Evolutionary conservation across 2,329 filamentous ascomycete genomes (phyloP), one percentile per base, ranked within the genome.

Genomic region (Apiospora hydei): DNA sequence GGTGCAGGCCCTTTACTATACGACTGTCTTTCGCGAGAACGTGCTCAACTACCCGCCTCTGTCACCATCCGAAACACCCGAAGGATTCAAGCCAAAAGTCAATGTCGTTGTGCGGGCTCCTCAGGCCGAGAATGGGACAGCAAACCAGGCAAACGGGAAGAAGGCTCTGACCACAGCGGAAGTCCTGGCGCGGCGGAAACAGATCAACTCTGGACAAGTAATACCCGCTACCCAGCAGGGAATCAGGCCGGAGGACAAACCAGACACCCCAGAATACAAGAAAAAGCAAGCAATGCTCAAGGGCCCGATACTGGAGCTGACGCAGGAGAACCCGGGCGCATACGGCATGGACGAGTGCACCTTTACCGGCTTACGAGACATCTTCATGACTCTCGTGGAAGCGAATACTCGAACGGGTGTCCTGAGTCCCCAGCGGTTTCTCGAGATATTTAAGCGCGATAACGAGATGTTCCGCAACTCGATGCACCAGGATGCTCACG

Each of bases 401-500:
- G 95, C 94, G 81, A 87, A 90, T 73, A 93, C 93, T 53, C 91
- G 95, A 71, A 96, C 94, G 8, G 96, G 96, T 21, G 94, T 99
- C 14, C 88, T 98, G 57, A 97, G 95, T 78, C 96, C 96, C 1
- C 92, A 96, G 78, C 92, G 95, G 74, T 98, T 99, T 75, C 87
- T 99, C 47, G 96, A 99, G 80, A 95, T 98, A 38, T 91, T 99
- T 79, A 94, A 95, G 79, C 90, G 93, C 74, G 94, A 98, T 77
- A 97, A 99, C 80, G 96, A 99, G 82, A 95, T 98, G 92, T 99
- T 99, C 79, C 91, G 95, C 72, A 96, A 95, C 51, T 94, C 95
- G 4, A 98, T 98, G 94, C 96, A 99, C 82, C 96, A 99, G 81
- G 96, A 99, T 81, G 96, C 96, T 1, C 96, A 99, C 82, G 96